Base-by-base conservation (phyloP, 768 basidiomycete genomes). In the Pulveroboletus sp. region DNA sequence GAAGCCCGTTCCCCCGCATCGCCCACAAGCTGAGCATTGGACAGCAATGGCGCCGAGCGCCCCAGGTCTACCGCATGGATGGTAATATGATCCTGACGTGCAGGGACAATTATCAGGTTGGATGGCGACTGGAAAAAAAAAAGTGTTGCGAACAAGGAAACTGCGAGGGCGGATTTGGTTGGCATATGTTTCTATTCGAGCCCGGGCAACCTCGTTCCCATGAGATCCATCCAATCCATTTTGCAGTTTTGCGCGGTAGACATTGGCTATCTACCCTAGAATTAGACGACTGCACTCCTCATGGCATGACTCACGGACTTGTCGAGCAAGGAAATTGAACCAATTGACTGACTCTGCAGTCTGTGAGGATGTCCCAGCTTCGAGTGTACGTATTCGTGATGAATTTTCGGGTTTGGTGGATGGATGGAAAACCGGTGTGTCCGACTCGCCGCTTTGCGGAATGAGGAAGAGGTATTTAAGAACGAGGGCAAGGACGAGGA, bases 401-500 rank as follows among this genome's bases (percentile, higher is more conserved):
- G 74, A 67, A 32, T 69, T 64, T 55, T 81, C 75, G 21, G 69
- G 73, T 55, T 80, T 79, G 40, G 77, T 69, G 49, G 75, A 75
- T 3, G 83, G 80, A 57, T 81, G 84, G 66, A 83, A 86, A 29
- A 77, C 72, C 2, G 79, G 73, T 0, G 75, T 73, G 52, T 79
- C 79, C 58, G 78, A 75, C 1, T 77, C 76, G 54, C 77, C 69
- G 50, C 78, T 72, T 23, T 81, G 75, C 6, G 89, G 82, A 58
- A 97, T 91, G 53, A 99, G 85, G 63, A 99, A 97, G 48, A 98
- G 84, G 71, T 97, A 98, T 63, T 90, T 90, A 69, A 99, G 82
- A 64, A 99, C 80, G 53, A 94, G 71, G 40, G 75, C 76, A 24
- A 90, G 77, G 40, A 94, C 76, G 43, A 87, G 60, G 37, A 92